Evolutionary conservation across 2,329 filamentous ascomycete species (phyloP), one percentile per base, ranked within the genome.

Genomic region (Epichloe baconii): DNA sequence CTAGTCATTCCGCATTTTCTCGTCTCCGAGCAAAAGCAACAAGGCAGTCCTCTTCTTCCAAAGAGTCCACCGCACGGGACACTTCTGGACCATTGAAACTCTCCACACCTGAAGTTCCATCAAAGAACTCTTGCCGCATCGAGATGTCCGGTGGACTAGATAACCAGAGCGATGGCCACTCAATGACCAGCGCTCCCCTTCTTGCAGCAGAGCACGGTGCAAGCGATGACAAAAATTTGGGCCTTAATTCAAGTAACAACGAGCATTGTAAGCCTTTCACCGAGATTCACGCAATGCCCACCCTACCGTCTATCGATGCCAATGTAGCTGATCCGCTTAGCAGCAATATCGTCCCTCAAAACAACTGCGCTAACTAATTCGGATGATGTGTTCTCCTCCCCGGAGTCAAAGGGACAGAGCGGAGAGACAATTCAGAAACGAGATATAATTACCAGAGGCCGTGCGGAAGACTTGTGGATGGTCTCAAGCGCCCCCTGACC

Each of bases 21-120:
- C 45, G 69, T 70, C 53, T 66, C 62, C 21, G 59, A 61, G 23
- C 41, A 49, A 38, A 67, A 56, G 35, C 52, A 3, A 15, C n/a
- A 21, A 51, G 46, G 21, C 31, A 51, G n/a, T 51, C 52, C 10
- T 43, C 49, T n/a, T 49, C 52, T 17, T 51, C 52, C 19, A 53
- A 49, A 34, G 46, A 35, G 10, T 50, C 49, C 12, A 21, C 19
- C 26, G 26, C 10, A 37, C 35, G 17, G 11, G 47, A 47, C 10
- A 37, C 5, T 10, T 19, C 43, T 38, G 23, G 23, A 15, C 14
- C 26, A 15, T 21, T 43, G 23, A n/a, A 42, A 31, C 31, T 35
- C 6, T 26, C 38, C 5, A 51, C 46, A 5, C 43, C 49, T 8
- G 41, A 44, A 21, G 19, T n/a, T 15, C 17, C 41, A 12, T 48